Evolutionary conservation across 306 rosid genomes (phyloP), one percentile per base, ranked within the genome.

Genomic region (Sicyos baderoa): DNA sequence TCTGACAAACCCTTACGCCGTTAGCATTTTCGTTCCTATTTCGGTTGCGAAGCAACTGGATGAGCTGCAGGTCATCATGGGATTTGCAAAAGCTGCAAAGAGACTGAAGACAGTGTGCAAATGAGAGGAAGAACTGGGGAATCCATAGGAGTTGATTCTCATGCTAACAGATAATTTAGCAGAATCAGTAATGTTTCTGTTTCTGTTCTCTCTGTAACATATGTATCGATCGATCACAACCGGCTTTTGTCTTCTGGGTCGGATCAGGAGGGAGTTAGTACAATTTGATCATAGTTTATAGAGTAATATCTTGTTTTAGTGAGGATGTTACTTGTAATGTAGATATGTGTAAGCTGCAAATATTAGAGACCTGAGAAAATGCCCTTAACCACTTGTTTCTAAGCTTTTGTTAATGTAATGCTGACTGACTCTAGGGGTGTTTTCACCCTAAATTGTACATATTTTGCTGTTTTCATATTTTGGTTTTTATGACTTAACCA

Each of bases 61-160:
- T 74, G 99, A 93, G 94, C 77, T 89, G 87, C 96, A 93, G 87
- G 99, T 90, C 37, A 90, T 93, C 49, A 65, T 79, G 81, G 99
- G 99, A 56, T 93, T 93, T 80, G 99, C 90, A 15, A 80, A 93
- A 75, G 94, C 99, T 53, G 99, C 99, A 6, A 93, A 85, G 94
- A 88, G 81, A 76, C 78, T 90, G 65, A 93, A 90, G 91, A 86
- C 85, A 29, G 83, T 88, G 35, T 85, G 95, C 96, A 89, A 89
- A 85, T 89, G 94, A 93, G 74, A 48, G 62, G 11, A 44, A 29
- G 19, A 63, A 44, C 70, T 9, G 70, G 17, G 52, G 51, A 63
- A 63, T 63, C 69, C 69, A 63, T 10, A 9, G 4, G 4, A 18
- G 52, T 40, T 40, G 48, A 21, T 44, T 12, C 35, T 14, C 54